A percentile compares a stretch with the other conserved stretches of the same genome.
These are phyloP conservation scores for Mortierella sp. DNA, from an alignment of 371 early-diverging fungal genomes.

Conservation along the genomic window DNA sequence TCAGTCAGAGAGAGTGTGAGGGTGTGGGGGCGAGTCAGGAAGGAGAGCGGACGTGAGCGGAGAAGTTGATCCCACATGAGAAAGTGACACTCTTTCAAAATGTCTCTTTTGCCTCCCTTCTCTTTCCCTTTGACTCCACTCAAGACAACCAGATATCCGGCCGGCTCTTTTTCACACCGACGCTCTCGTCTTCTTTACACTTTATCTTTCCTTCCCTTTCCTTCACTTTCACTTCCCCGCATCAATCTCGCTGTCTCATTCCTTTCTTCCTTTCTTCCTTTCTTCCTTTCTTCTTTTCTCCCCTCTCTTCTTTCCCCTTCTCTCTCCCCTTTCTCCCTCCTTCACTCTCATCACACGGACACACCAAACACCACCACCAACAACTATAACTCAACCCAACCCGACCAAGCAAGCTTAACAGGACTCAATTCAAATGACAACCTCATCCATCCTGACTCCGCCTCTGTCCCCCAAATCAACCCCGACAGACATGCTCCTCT, in stretches of 20 bases:
- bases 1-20: too few species aligned
- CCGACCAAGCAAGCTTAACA: background rate
- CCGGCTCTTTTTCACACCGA: background rate
- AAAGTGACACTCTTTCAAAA: background rate
- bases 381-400: too few species aligned
- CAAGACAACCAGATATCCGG: background rate
- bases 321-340: background rate
- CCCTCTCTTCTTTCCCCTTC: background rate
- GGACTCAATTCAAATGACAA: constrained; percentile 17
- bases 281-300: background rate
- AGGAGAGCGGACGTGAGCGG: background rate
- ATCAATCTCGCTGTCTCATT: background rate
- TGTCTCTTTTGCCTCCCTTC: background rate
- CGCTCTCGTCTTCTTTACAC: background rate
- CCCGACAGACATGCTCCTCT: constrained; percentile 12
- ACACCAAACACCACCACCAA: background rate
- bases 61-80: background rate
- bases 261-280: background rate
- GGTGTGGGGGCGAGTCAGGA: constrained; percentile 5
- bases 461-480: constrained; percentile 40
- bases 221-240: background rate
- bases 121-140: background rate
- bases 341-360: background rate
- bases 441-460: constrained; percentile 36
- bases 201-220: background rate